Conservation (phyloP, 192 early-diverging fungal species). For the Nowakowskiella sp. region DNA sequence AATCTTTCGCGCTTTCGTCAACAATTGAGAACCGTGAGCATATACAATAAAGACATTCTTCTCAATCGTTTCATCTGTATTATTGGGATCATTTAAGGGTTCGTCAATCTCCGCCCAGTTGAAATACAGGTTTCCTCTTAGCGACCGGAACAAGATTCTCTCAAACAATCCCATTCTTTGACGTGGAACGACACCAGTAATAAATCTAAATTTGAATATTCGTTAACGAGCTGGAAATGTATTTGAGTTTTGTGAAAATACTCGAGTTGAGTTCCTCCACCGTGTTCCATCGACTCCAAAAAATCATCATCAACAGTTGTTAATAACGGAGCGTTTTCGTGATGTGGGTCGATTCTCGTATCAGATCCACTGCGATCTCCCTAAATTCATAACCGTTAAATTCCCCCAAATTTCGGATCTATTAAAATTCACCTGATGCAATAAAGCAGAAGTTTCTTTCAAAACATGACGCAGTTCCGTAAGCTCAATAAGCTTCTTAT, state of each 20-base stretch:
- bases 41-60: slow-evolving; percentile 88
- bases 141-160: slow-evolving; percentile 76
- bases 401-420: background rate
- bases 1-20: slow-evolving; percentile 72
- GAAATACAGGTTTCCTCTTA: slow-evolving; percentile 80
- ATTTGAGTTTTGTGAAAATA: background rate
- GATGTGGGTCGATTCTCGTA: background rate
- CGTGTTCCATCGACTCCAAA: slow-evolving; percentile 9
- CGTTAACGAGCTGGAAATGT: background rate
- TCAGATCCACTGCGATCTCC: background rate
- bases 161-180: slow-evolving; percentile 65
- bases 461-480: background rate
- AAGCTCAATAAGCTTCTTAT: slow-evolving; percentile 32
- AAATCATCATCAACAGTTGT: slow-evolving; percentile 4
- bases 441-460: background rate
- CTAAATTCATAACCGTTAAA: background rate
- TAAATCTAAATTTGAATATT: slow-evolving; percentile 42
- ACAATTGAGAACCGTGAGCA: slow-evolving; percentile 72
- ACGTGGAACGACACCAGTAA: slow-evolving; percentile 77
- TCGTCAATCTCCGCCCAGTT: slow-evolving; percentile 81
- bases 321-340: background rate
- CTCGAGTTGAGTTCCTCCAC: background rate
- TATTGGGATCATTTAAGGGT: slow-evolving; percentile 70
- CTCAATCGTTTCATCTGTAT: slow-evolving; percentile 63
- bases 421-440: background rate